Percentiles rank a stretch among this genome's conserved stretches.
Evolutionary conservation across 345 rosid genomes (phyloP).

Genomic region (Boechera divaricarpa): DNA sequence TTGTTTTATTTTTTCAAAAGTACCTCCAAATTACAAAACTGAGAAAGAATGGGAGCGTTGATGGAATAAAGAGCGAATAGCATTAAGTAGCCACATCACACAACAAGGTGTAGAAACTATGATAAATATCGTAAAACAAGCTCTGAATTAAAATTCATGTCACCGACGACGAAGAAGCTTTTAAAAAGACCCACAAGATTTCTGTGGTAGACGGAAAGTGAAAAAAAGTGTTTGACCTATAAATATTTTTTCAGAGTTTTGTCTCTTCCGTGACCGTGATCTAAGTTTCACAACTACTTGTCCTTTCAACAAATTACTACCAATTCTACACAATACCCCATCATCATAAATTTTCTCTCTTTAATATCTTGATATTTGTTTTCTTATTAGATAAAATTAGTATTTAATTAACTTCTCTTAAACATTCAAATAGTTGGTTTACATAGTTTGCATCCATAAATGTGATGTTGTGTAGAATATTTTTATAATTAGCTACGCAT

Average conservation of each 20-base stretch:
- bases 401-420: not conserved
- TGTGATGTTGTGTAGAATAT: not conserved
- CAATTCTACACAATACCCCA: conserved; percentile 19
- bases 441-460: not conserved
- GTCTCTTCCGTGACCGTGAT: conserved; percentile 47
- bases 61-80: not conserved
- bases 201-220: conserved; percentile 43
- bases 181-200: conserved; percentile 42
- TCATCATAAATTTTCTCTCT: not conserved
- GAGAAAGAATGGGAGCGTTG: not conserved
- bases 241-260: conserved; percentile 3
- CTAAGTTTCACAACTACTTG: conserved; percentile 34
- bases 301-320: conserved; percentile 31
- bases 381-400: not conserved
- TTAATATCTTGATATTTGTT: not conserved
- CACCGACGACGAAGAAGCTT: conserved; percentile 46
- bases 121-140: conserved; percentile 5
- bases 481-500: not conserved
- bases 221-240: conserved; percentile 40
- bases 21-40: too few relatives aligned
- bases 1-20: too few relatives aligned
- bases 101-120: conserved; percentile 8
- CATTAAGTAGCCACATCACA: conserved; percentile 22
- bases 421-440: not conserved
- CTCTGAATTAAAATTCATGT: conserved; percentile 10